Evolutionary conservation across 495 filamentous ascomycete genomes (phyloP), one percentile per base, ranked within the genome.

Genomic region (Amphirosellinia nigrospora): DNA sequence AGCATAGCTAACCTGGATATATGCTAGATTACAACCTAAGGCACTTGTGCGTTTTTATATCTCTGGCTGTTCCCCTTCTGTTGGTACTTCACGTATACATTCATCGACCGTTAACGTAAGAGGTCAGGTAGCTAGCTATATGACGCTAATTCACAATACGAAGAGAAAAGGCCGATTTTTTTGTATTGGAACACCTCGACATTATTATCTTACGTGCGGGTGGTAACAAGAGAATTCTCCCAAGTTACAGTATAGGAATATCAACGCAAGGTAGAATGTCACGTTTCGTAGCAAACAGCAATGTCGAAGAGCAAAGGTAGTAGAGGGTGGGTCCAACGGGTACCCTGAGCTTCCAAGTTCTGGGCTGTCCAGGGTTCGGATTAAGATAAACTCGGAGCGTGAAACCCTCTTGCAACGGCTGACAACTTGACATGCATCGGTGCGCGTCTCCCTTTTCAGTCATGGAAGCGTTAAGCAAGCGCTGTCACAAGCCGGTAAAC

Each of bases 351-450:
- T 58, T 58, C 34, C 34, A 36, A 7, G 34, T 36, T 36, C 55
- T 58, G 55, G 55, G 55, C 2, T 21, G 30, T 15, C 60, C 26
- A 46, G 60, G 39, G 60, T 39, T 63, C 21, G 36, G 45, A 34
- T 13, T 64, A 26, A 30, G 38, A 32, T 43, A 48, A 50, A 36
- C 38, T 46, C 23, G 13, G 15, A 62, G 59, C 23, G 38, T 45
- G 59, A 62, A 64, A 64, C 61, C 16, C 19, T 48, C 41, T 50
- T 64, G 61, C 43, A 64, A 64, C 43, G 50, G 41, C 55, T 58
- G 55, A 58, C 55, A 58, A 2, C 55, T 58, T 36, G 55, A 58
- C 60, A 6, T 64, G 43, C 43, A n/a, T 30, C 61, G 61, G 41
- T n/a, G n/a, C 19, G 45, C 8, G n/a, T 34, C 11, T 39, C 63